Base-by-base conservation (phyloP, 306 rosid species). In the Benincasa hispida region DNA sequence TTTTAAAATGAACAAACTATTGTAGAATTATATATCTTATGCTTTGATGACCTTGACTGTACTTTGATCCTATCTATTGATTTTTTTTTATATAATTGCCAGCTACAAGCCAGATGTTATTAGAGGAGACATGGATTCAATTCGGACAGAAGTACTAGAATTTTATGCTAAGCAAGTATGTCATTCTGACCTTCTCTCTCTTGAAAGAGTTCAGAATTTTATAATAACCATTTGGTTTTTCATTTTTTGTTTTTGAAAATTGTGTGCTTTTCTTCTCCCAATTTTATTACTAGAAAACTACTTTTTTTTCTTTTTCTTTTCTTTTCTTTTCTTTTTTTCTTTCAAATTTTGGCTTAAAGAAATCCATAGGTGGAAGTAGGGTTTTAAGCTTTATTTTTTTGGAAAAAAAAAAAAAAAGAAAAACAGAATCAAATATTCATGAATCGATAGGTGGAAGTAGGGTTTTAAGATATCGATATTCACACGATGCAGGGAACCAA, bases 61-160 rank as follows among this genome's bases (percentile, higher is more conserved):
- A 3, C 32, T 21, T 65, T 18, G 28, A 35, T 65, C 17, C 30
- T 65, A n/a, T 21, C 34, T 21, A 10, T 41, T 68, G n/a, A 1
- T 42, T 69, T 72, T 28, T 37, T 57, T 42, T 81, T 41, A 7
- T 50, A 17, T 50, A 50, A 77, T 75, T 74, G 53, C 53, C 85
- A 94, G 99, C 88, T 89, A 86, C 89, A 88, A 82, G 87, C 99
- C 99, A 2, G 96, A 94, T 82, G 93, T 83, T 73, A 92, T 94
- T 51, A 89, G 88, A 80, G 99, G 99, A 55, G 99, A 94, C 76
- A 82, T 94, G 99, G 99, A 94, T 79, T 94, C 99, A 72, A 80
- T 90, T 69, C 85, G 93, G 63, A 41, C 79, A 65, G 99, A 94
- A 30, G 97, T 94, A 75, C 85, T 92, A 47, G 92, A 82, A 14